These are phyloP conservation scores for Elsinoe batatas DNA, from an alignment of 2,329 filamentous ascomycete genomes.

Conservation along the genomic window DNA sequence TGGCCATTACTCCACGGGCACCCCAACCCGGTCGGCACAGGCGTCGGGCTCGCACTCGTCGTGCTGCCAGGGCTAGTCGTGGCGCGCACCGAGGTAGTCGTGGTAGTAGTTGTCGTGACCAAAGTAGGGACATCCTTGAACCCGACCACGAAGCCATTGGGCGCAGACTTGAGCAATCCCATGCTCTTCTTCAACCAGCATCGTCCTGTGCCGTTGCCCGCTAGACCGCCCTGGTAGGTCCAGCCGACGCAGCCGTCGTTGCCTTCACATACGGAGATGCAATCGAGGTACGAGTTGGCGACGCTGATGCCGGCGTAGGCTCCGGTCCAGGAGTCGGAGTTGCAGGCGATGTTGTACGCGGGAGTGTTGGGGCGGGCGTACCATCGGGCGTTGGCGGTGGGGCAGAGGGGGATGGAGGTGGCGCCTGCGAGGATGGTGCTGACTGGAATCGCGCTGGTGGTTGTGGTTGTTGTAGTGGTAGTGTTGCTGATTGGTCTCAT, in stretches of 20 bases:
- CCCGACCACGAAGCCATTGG: slow-evolving; percentile 13
- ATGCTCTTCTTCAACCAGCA: slow-evolving; percentile 20
- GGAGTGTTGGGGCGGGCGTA: slow-evolving; percentile 15
- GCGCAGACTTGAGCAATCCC: slow-evolving; percentile 6
- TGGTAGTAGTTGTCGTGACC: background rate
- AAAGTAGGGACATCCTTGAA: slow-evolving; percentile 3
- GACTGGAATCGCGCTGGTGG: background rate
- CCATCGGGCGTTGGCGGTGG: slow-evolving; percentile 10
- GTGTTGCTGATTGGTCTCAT: background rate
- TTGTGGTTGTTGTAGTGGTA: slow-evolving; percentile 12
- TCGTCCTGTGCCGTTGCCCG: slow-evolving; percentile 18
- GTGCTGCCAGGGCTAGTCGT: background rate
- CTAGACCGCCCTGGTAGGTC: slow-evolving; percentile 16
- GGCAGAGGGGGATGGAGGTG: slow-evolving; percentile 17
- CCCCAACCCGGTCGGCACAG: slow-evolving; percentile 16
- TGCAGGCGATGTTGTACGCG: slow-evolving; percentile 14
- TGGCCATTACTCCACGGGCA: slow-evolving; percentile 23
- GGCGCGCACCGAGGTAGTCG: background rate
- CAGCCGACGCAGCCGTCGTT: slow-evolving; percentile 14
- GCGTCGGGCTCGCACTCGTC: slow-evolving; percentile 14
- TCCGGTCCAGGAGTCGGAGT: slow-evolving; percentile 14
- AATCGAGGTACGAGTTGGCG: slow-evolving; percentile 16
- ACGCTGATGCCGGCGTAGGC: slow-evolving; percentile 14
- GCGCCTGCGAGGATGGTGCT: slow-evolving; percentile 8
- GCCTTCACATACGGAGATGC: slow-evolving; percentile 15